A percentile compares a stretch with the other conserved stretches of the same genome.
These are phyloP conservation scores for Nothomitra cinnamomea DNA, from an alignment of 2,329 filamentous ascomycete genomes.

Conservation along the genomic window DNA sequence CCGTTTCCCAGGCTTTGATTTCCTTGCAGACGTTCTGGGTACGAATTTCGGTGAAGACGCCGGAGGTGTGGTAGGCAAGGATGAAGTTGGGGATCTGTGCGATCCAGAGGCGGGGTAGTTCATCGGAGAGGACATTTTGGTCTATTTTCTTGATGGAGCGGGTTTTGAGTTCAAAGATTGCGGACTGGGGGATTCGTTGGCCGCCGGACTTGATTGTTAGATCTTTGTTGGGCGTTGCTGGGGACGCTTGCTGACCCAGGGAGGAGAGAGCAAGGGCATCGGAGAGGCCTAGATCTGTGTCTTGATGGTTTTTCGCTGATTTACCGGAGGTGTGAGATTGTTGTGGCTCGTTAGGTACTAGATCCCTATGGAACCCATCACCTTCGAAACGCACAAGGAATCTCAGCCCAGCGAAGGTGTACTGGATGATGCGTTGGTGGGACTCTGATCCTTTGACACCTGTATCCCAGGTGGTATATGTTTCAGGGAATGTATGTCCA, in stretches of 20 bases:
- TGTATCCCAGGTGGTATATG: constrained; percentile 45
- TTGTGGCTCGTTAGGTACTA: neutral
- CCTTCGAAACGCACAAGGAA: constrained; percentile 38
- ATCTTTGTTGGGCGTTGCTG: no score
- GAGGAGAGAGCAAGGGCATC: no score
- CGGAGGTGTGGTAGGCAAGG: constrained; percentile 30
- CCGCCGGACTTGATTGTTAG: constrained; percentile 11
- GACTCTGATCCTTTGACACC: constrained; percentile 37
- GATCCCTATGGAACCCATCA: constrained; percentile 35
- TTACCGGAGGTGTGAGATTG: neutral
- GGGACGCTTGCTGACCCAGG: no score
- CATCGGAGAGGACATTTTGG: constrained; percentile 22
- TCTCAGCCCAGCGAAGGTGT: constrained; percentile 35
- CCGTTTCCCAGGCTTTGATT: constrained; percentile 25
- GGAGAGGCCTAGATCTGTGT: no score
- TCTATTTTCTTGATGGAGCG: constrained; percentile 20
- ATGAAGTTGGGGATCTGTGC: constrained; percentile 34
- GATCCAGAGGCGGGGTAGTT: constrained; percentile 31
- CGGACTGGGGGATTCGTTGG: constrained; percentile 21
- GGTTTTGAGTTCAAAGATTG: constrained; percentile 37
- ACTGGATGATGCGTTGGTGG: constrained; percentile 45
- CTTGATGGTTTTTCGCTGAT: neutral
- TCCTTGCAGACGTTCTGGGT: constrained; percentile 22
- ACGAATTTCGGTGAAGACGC: constrained; percentile 26
- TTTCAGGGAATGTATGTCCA: constrained; percentile 49